Conservation (phyloP, 345 rosid species). For the Rubroshorea leprosula region DNA sequence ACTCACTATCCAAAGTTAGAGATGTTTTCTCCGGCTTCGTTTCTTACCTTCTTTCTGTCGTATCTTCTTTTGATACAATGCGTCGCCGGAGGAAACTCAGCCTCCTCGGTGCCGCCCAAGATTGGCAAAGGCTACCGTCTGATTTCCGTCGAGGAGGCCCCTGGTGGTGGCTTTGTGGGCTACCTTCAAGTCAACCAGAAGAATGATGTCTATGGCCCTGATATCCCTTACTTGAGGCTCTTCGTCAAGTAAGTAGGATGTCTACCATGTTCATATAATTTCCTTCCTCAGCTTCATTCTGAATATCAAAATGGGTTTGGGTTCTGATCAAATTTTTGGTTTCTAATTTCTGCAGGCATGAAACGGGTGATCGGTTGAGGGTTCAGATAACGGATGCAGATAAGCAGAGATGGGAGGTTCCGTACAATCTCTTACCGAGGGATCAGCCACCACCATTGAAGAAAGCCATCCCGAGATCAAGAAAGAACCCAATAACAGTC, state of each 20-base stretch:
- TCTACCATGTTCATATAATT: too few relatives aligned
- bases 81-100: neutral
- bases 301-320: neutral
- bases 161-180: constrained; percentile 72
- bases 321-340: neutral
- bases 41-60: neutral
- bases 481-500: constrained; percentile 42
- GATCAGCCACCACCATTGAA: constrained; percentile 56
- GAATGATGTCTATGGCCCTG: constrained; percentile 75
- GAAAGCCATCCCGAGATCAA: constrained; percentile 38
- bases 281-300: neutral
- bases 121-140: constrained; percentile 90
- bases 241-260: constrained; percentile 59
- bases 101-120: constrained; percentile 30
- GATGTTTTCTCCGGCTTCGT: neutral
- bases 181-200: constrained; percentile 74
- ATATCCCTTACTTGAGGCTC: constrained; percentile 69
- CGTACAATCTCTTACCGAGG: constrained; percentile 75
- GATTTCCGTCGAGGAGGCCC: constrained; percentile 64
- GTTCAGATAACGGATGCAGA: constrained; percentile 84
- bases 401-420: constrained; percentile 94
- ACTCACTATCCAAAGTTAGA: neutral
- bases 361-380: constrained; percentile 63
- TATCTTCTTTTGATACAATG: neutral
- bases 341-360: constrained; percentile 52